Conservation (phyloP, 352 stramenopile species). For the Phytophthora citrophthora region DNA sequence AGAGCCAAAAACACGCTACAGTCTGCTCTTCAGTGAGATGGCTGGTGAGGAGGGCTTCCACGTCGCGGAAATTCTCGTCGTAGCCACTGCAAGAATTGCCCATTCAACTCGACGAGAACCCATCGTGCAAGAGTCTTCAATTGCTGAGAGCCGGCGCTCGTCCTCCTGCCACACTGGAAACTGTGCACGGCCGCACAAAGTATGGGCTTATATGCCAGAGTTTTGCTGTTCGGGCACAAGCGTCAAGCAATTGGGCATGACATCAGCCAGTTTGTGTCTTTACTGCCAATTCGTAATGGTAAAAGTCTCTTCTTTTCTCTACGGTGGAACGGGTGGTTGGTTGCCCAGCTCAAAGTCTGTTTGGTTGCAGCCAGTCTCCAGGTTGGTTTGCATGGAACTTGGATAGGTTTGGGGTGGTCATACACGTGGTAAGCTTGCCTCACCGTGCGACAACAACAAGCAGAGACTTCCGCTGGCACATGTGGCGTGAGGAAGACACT, state of each 20-base stretch:
- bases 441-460: conserved; percentile 15
- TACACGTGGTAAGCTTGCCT: neutral
- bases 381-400: neutral
- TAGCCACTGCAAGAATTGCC: neutral
- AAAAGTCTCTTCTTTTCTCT: neutral
- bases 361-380: neutral
- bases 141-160: conserved; percentile 10
- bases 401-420: conserved; percentile 15
- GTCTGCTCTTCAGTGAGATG: conserved; percentile 3
- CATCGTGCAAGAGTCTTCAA: conserved; percentile 5
- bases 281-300: conserved; percentile 9
- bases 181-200: conserved; percentile 8
- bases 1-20: conserved; percentile 17
- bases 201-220: neutral
- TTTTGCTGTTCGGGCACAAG: conserved; percentile 18
- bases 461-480: conserved; percentile 12
- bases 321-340: conserved; percentile 1
- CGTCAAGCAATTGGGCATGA: conserved; percentile 8
- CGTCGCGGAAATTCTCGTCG: conserved; percentile 2
- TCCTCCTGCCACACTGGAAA: conserved; percentile 17
- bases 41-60: conserved; percentile 9
- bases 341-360: conserved; percentile 7
- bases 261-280: conserved; percentile 22
- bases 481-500: conserved; percentile 22
- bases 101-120: conserved; percentile 17